Evolutionary conservation across 1,284 basidiomycete genomes (phyloP), one percentile per base, ranked within the genome.

Genomic region (Irpex rosettiformis): DNA sequence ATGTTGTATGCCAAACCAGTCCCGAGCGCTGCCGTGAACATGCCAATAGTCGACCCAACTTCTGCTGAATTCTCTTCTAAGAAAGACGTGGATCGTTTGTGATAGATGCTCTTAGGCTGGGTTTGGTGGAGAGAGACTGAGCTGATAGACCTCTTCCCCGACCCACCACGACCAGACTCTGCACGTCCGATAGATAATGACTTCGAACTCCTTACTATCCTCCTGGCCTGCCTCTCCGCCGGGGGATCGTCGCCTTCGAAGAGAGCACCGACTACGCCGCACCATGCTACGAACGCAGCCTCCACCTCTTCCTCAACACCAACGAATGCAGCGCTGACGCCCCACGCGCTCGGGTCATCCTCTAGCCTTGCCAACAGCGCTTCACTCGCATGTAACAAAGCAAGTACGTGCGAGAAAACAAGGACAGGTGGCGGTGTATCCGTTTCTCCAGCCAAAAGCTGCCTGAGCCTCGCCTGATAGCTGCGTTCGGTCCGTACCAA

Each of bases 401-500:
- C 77, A 16, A 74, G 78, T 4, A 82, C 72, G 62, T 86, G 81
- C 21, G 75, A 71, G 18, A 77, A 67, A 74, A 89, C 81, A 10
- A 84, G 72, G 21, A 79, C 71, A 3, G 85, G 82, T 11, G 83
- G 82, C 2, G 78, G 73, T 6, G 72, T 70, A 3, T 67, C 61
- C 1, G 76, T 74, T 71, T 78, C 64, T 5, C 68, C 64, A 24
- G 64, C 29, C 18, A 61, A 69, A 49, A 88, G 71, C 51, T 75
- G 67, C 22, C 73, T 73, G 51, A 89, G 69, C 8, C 79, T 78
- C 1, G 74, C 71, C 57, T 83, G 78, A 66, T 89, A 89, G 61
- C 77, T 83, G 59, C 79, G 78, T 68, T 89, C 87, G 2, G 87
- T 89, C 47, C 81, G 76, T 25, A 89, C 75, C 52, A 89, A 77